These are phyloP conservation scores for Sparassis latifolia DNA, from an alignment of 1,284 basidiomycete genomes.

Conservation along the genomic window DNA sequence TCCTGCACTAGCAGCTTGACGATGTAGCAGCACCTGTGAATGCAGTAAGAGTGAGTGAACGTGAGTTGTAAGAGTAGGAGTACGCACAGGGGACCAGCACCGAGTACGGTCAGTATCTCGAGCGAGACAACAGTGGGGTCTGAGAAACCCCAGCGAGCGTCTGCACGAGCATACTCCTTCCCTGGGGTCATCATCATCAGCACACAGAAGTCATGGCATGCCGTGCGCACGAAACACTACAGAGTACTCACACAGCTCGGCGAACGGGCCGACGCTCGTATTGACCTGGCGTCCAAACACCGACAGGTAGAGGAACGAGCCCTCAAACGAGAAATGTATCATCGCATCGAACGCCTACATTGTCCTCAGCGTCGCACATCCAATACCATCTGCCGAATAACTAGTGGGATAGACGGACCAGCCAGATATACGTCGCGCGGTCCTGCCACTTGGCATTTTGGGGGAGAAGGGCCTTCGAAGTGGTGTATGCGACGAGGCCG, in stretches of 20 bases:
- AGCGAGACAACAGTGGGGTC: conserved; percentile 76
- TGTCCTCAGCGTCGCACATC: neutral
- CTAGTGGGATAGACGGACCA: conserved; percentile 35
- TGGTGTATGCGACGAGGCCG: conserved; percentile 42
- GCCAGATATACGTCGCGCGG: conserved; percentile 64
- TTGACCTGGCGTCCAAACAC: conserved; percentile 69
- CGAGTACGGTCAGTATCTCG: conserved; percentile 76
- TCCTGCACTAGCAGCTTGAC: conserved; percentile 54
- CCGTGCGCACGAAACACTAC: neutral
- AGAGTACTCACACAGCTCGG: conserved; percentile 61
- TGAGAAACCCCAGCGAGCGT: conserved; percentile 72
- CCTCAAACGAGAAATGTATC: conserved; percentile 76
- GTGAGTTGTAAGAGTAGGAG: no score
- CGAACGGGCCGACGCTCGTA: conserved; percentile 60
- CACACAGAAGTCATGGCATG: neutral
- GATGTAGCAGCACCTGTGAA: conserved; percentile 40
- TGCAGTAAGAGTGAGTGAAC: no score
- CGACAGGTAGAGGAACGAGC: conserved; percentile 71
- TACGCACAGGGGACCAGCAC: conserved; percentile 59
- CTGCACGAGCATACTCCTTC: conserved; percentile 70
- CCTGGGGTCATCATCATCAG: conserved; percentile 26
- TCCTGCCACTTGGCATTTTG: conserved; percentile 59
- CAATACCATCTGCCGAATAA: neutral
- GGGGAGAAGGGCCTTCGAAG: conserved; percentile 49
- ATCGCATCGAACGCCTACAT: conserved; percentile 66